Evolutionary conservation across 176 grass and related monocot species (phyloP), one percentile per base, ranked within the genome.

Genomic region (Juncus inflexus): DNA sequence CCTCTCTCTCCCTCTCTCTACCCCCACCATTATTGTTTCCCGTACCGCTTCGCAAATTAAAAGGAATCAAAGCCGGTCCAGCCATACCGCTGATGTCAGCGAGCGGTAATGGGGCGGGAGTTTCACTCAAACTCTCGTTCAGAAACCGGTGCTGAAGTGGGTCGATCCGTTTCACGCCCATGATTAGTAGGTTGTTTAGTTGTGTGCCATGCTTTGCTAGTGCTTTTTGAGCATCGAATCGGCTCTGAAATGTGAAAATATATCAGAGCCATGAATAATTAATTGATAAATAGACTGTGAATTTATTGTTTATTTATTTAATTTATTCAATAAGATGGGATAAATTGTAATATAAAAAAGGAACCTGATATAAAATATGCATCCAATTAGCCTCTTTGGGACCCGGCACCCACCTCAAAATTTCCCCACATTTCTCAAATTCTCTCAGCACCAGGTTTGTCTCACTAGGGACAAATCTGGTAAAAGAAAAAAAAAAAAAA

Each of bases 341-440:
- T 13, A 41, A n/a, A 42, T 12, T 9, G 3, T 40, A 58, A 5
- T 19, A 14, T 37, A 59, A 6, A 74, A 16, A 61, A 16, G 35
- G 73, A 79, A 92, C 94, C 94, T 83, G 83, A 70, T 89, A 99
- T 59, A 92, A 76, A 37, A 86, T 82, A 81, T 99, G 83, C 74
- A 92, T 84, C 88, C 94, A 97, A 64, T 92, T 99, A 3, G 78
- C 85, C 76, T 92, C 74, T 74, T 74, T 86, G 70, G 94, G 85
- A 65, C 94, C 94, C 55, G 68, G 80, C 8, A 90, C 79, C 62
- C 86, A 83, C 67, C 77, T 91, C 72, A 89, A 58, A 58, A 92
- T 75, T 53, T 80, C 58, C 43, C 94, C 88, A 67, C 94, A 99
- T 80, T 92, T 99, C 78, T 92, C 88, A 60, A 99, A 99, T 65